phyloP scores from a whole-genome alignment of 2,329 filamentous ascomycete genomes.

The Calonectria honghensis region DNA sequence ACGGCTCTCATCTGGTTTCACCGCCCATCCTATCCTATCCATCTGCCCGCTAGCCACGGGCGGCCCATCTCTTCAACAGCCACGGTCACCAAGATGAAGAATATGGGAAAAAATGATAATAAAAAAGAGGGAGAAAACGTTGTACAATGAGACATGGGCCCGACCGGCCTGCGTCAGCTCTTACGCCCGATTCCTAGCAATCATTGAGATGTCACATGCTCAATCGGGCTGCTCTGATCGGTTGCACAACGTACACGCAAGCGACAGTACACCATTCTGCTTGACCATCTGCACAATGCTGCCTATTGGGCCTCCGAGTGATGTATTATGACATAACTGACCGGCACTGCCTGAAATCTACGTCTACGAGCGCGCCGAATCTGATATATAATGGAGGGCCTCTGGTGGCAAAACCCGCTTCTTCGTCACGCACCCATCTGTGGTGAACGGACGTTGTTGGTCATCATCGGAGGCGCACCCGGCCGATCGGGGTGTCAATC shows the following conservation, averaged over 20 bases:
- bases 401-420: conserved; percentile 7
- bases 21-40: conserved; percentile 5
- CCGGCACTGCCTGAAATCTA: background rate
- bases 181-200: conserved; percentile 27
- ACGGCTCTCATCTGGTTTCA: conserved; percentile 15
- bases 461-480: conserved; percentile 29
- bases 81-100: background rate
- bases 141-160: conserved; percentile 34
- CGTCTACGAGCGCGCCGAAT: background rate
- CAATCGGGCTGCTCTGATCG: conserved; percentile 13
- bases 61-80: conserved; percentile 17
- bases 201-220: conserved; percentile 33
- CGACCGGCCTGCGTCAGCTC: conserved; percentile 28
- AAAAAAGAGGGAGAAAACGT: background rate
- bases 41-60: conserved; percentile 3
- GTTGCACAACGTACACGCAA: background rate
- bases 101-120: background rate
- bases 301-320: background rate
- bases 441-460: conserved; percentile 24
- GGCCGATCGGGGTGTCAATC: conserved; percentile 30
- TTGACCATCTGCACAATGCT: background rate
- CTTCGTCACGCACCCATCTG: background rate
- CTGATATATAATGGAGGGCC: conserved; percentile 8
- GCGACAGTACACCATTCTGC: background rate
- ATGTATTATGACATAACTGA: background rate